Conservation (phyloP, 768 basidiomycete species). For the Pleurotus ostreatus region DNA sequence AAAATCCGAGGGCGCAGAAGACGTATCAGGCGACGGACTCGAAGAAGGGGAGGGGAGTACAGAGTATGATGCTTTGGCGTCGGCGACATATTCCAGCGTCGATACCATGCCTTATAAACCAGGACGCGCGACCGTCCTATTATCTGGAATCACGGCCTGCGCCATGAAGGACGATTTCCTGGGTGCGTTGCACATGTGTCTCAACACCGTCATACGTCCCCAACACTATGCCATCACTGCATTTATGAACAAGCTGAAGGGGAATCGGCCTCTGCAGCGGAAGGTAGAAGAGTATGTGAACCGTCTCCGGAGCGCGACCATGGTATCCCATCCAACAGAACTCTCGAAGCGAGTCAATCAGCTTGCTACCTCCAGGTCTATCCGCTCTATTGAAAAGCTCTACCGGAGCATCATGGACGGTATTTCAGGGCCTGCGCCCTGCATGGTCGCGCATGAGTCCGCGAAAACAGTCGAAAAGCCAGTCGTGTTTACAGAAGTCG, state of each 20-base stretch:
- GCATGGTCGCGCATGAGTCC: constrained; percentile 42
- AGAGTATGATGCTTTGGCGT: constrained; percentile 21
- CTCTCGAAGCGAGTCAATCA: constrained; percentile 48
- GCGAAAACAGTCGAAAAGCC: constrained; percentile 32
- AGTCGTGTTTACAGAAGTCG: constrained; percentile 49
- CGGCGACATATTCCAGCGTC: constrained; percentile 17
- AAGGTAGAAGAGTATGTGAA: constrained; percentile 43
- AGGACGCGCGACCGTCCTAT: constrained; percentile 37
- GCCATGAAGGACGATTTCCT: constrained; percentile 56
- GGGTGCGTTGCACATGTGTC: constrained; percentile 43
- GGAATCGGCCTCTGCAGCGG: constrained; percentile 28
- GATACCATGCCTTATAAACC: constrained; percentile 15
- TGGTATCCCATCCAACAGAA: constrained; percentile 44
- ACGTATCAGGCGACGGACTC: constrained; percentile 4
- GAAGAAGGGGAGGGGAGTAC: constrained; percentile 9
- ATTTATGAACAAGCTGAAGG: constrained; percentile 35
- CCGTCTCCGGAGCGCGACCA: constrained; percentile 46
- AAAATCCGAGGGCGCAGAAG: constrained; percentile 17
- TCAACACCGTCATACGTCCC: constrained; percentile 34
- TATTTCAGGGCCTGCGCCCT: constrained; percentile 47
- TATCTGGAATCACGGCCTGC: constrained; percentile 56
- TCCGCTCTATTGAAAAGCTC: constrained; percentile 34
- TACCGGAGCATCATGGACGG: constrained; percentile 51
- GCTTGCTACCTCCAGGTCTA: constrained; percentile 32
- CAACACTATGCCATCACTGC: constrained; percentile 26